Conservation (phyloP, 345 rosid genomes). For the Ricinus communis region DNA sequence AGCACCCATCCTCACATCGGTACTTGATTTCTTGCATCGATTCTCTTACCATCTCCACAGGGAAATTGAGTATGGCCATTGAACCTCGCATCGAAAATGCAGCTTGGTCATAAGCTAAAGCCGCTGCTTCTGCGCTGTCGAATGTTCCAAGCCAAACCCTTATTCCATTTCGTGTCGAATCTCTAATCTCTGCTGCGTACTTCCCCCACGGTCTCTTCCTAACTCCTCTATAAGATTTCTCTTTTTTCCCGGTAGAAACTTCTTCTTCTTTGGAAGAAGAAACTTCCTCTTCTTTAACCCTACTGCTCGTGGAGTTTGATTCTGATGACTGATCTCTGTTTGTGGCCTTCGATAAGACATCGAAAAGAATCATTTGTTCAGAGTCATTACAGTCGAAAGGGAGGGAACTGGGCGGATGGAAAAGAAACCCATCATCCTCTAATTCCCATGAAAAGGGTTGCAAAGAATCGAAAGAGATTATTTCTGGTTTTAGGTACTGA, state of each 20-base stretch:
- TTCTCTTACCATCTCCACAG: conserved; percentile 42
- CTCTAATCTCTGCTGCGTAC: conserved; percentile 52
- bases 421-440: too few species aligned
- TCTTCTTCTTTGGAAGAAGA: conserved; percentile 24
- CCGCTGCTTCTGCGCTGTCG: conserved; percentile 47
- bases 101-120: conserved; percentile 48
- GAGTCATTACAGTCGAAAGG: conserved; percentile 41
- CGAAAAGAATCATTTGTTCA: conserved; percentile 41
- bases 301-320: conserved; percentile 20
- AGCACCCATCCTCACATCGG: conserved; percentile 40
- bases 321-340: conserved; percentile 32
- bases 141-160: conserved; percentile 54
- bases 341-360: conserved; percentile 8
- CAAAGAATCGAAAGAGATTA: conserved; percentile 37
- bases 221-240: conserved; percentile 44
- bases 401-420: conserved; percentile 33
- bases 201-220: conserved; percentile 56
- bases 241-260: conserved; percentile 7
- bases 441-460: conserved; percentile 42
- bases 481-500: conserved; percentile 19
- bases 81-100: conserved; percentile 47
- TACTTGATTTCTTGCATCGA: conserved; percentile 41
- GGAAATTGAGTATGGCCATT: conserved; percentile 44
- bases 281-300: conserved; percentile 34
- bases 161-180: conserved; percentile 42